Evolutionary conservation across 192 early-diverging fungal genomes (phyloP), one percentile per base, ranked within the genome.

Genomic region (Allomyces macrogynus): DNA sequence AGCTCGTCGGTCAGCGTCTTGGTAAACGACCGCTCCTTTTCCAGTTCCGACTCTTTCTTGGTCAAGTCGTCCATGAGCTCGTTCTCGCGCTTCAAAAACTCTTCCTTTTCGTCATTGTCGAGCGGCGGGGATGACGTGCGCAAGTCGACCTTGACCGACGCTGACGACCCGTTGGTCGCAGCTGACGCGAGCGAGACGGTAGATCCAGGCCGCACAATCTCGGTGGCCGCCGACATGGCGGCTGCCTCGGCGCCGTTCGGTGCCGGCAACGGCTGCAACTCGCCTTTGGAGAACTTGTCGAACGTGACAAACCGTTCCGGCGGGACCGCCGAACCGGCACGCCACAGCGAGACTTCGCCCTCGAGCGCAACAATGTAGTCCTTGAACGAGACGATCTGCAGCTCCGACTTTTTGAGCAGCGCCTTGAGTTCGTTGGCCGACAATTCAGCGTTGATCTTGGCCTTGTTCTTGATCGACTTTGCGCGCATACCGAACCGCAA

Each of bases 401-500:
- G 71, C 66, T 94, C 93, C 57, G 87, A 81, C 72, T 87, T 89
- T 75, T 94, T 97, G 68, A 99, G 81, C 65, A 96, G 75, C 3
- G 78, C 78, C 79, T 99, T 99, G 74, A 99, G 88, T 73, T 99
- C 97, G 18, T 86, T 84, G 4, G 92, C 85, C 62, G 85, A 88
- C 62, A 96, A 82, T 74, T 99, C 97, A 64, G 91, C 87, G 75
- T 99, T 99, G 72, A 99, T 83, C 81, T 92, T 95, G 73, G 97
- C 94, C 82, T 97, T 97, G 84, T 99, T 99, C 86, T 95, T 96
- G 77, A 99, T 99, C 67, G 88, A 87, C 81, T 99, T 99, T 63
- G 97, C 97, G 69, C 93, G 83, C 81, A 92, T 93, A 73, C 97
- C 97, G 72, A 99, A 99, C 32, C 95, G 81, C 63, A 99, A 77